These are phyloP conservation scores for Jacaranda copaia DNA, from an alignment of 257 asterid species.

Conservation along the genomic window DNA sequence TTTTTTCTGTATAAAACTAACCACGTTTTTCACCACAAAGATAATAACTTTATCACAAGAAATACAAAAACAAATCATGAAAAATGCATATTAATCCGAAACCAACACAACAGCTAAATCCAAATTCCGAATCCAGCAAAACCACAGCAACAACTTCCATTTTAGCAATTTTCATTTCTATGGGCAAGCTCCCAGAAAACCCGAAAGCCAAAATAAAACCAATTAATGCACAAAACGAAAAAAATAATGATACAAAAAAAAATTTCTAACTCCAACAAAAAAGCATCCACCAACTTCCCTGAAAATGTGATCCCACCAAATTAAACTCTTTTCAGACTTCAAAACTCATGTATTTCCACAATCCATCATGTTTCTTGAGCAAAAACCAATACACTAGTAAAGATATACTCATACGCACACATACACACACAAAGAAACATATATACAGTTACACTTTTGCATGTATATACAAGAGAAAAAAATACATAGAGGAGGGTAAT, in stretches of 20 bases:
- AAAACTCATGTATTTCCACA: slow-evolving; percentile 31
- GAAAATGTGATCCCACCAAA: slow-evolving; percentile 55
- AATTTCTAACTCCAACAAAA: slow-evolving; percentile 4
- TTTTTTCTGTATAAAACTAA: background rate
- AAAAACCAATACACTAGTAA: slow-evolving; percentile 23
- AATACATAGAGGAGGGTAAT: slow-evolving; percentile 31
- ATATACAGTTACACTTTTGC: slow-evolving; percentile 33
- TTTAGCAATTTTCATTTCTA: slow-evolving; percentile 13
- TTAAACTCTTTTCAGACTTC: slow-evolving; percentile 35
- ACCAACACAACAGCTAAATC: slow-evolving; percentile 31
- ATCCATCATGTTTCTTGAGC: slow-evolving; percentile 34
- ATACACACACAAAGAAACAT: slow-evolving; percentile 10
- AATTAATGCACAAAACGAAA: slow-evolving; percentile 20
- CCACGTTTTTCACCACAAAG: slow-evolving; percentile 39
- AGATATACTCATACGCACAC: slow-evolving; percentile 16
- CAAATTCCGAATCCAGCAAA: slow-evolving; percentile 35
- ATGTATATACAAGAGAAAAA: slow-evolving; percentile 37
- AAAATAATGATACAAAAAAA: slow-evolving; percentile 36
- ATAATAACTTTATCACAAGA: slow-evolving; percentile 35
- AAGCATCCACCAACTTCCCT: slow-evolving; percentile 17
- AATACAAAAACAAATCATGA: slow-evolving; percentile 30
- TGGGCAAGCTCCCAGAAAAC: slow-evolving; percentile 27
- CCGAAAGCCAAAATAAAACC: slow-evolving; percentile 27
- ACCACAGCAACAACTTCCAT: slow-evolving; percentile 33
- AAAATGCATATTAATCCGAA: slow-evolving; percentile 30